Evolutionary conservation across 768 basidiomycete species (phyloP), one percentile per base, ranked within the genome.

Genomic region (Boletus barrowsii): DNA sequence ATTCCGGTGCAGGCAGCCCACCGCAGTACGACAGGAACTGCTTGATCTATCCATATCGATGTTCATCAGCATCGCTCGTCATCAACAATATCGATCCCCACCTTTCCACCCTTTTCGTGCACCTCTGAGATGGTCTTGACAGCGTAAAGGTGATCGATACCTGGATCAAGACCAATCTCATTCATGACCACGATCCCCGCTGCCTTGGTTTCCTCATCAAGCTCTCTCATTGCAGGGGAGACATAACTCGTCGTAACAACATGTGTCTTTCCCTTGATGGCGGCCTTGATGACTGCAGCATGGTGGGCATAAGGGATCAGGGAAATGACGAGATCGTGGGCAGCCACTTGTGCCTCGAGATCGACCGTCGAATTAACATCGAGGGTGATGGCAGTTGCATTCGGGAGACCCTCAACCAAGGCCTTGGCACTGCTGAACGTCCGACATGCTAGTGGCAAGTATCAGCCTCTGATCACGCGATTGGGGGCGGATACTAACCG

Each of bases 201-300:
- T 53, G 84, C 82, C 74, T 88, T 88, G 51, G 80, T 90, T 47
- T 82, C 85, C 45, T 78, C 81, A 58, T 98, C 88, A 36, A 98
- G 83, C 57, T 82, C 94, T 54, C 82, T 84, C 85, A 98, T 95
- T 9, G 87, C 88, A 18, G 90, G 90, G 45, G 87, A 93, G 67
- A 98, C 86, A 69, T 99, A 98, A 55, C 88, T 90, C 22, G 97
- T 98, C 37, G 97, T 98, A 61, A 99, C 93, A 36, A 98, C 94
- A 69, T 97, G 78, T 30, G 88, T 93, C 76, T 92, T 94, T 65
- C 83, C 75, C 72, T 80, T 82, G 72, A 88, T 83, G 32, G 87
- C 87, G 11, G 93, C 88, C 71, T 90, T 85, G 75, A 98, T 95
- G 67, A 99, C 93, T 29, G 78, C 76, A 17, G 85, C 84, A 70